These are phyloP conservation scores for Globisporangium emineosum DNA, from an alignment of 352 stramenopile species.

Conservation along the genomic window DNA sequence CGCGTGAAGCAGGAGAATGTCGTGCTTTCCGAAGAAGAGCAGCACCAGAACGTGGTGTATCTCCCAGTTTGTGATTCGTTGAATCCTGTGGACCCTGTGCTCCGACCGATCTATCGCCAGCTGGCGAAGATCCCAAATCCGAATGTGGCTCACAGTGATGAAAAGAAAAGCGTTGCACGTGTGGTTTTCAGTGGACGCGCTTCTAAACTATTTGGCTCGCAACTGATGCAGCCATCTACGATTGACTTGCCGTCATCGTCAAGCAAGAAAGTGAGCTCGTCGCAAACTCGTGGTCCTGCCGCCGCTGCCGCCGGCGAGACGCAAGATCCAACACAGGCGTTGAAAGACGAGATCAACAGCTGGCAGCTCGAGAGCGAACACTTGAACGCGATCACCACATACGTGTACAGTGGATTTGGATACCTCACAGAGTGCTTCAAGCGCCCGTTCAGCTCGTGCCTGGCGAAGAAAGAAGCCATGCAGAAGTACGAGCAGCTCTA, in stretches of 20 bases:
- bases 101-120: constrained; percentile 42
- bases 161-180: constrained; percentile 30
- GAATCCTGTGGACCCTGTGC: constrained; percentile 25
- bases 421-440: constrained; percentile 9
- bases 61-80: constrained; percentile 39
- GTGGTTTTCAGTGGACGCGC: constrained; percentile 70
- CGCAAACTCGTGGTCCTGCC: neutral
- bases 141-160: constrained; percentile 14
- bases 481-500: constrained; percentile 21
- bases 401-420: neutral
- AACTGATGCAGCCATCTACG: constrained; percentile 59
- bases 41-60: constrained; percentile 52
- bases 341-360: constrained; percentile 43
- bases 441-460: constrained; percentile 15
- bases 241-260: constrained; percentile 37
- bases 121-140: constrained; percentile 44
- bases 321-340: constrained; percentile 27
- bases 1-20: constrained; percentile 29
- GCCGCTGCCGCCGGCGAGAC: constrained; percentile 29
- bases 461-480: constrained; percentile 13
- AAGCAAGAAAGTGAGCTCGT: constrained; percentile 21
- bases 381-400: constrained; percentile 2
- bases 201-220: constrained; percentile 71
- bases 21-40: constrained; percentile 37
- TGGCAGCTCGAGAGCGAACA: constrained; percentile 32